Percentiles rank a stretch among this genome's conserved stretches.
These are phyloP conservation scores for Ogataea ganodermae DNA, from an alignment of 805 yeast genomes.

Conservation along the genomic window DNA sequence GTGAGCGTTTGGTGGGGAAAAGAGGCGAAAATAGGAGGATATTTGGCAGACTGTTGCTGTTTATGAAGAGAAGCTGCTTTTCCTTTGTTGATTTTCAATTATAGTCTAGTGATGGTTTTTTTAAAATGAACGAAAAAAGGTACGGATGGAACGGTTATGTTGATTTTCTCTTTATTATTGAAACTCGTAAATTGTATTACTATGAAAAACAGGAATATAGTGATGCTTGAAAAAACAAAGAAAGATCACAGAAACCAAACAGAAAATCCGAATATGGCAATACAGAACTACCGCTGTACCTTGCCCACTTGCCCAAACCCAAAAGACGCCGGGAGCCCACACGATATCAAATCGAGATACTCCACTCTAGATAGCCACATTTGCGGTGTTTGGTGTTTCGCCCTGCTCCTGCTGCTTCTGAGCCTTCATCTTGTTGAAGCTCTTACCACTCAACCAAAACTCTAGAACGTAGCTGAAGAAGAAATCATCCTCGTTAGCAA, in stretches of 20 bases:
- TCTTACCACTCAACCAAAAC: slow-evolving; percentile 36
- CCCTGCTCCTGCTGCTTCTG: slow-evolving; percentile 22
- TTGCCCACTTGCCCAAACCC: background rate
- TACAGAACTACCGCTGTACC: background rate
- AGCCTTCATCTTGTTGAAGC: slow-evolving; percentile 31
- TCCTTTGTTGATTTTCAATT: no score
- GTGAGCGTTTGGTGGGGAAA: slow-evolving; percentile 50
- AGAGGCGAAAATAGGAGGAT: slow-evolving; percentile 43
- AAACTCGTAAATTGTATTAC: background rate
- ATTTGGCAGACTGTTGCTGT: slow-evolving; percentile 34
- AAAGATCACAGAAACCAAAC: background rate
- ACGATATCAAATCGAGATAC: background rate
- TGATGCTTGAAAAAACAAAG: background rate
- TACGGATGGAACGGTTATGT: background rate
- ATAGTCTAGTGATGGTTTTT: background rate
- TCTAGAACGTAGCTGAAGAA: slow-evolving; percentile 37
- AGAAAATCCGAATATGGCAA: background rate
- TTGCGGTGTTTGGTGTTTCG: background rate
- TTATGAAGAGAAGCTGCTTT: background rate
- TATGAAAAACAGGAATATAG: slow-evolving; percentile 3
- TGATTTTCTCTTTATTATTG: background rate
- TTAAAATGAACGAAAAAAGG: no score
- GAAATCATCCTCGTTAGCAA: slow-evolving; percentile 36
- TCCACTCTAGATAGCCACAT: background rate
- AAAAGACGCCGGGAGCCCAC: background rate